A percentile compares a stretch with the other conserved stretches of the same genome.
phyloP scores from a whole-genome alignment of 2,329 filamentous ascomycete genomes.

The Apiospora sp. region DNA sequence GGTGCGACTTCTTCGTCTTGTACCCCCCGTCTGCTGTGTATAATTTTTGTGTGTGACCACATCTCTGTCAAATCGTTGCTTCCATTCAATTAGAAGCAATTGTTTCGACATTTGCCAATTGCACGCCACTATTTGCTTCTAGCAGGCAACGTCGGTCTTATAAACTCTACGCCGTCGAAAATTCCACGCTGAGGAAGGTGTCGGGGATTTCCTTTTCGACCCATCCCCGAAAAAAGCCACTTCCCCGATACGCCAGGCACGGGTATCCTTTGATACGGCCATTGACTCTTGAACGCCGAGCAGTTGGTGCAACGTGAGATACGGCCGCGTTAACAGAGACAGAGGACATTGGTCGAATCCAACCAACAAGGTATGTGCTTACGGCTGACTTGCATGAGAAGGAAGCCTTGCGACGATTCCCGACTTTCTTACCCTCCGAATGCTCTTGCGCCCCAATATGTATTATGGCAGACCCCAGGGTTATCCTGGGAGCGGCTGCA shows the following conservation, averaged over 20 bases:
- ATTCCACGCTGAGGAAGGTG: background rate
- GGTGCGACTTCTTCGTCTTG: slow-evolving; percentile 18
- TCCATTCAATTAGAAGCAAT: slow-evolving; percentile 10
- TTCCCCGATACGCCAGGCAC: background rate
- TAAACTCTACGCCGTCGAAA: slow-evolving; percentile 7
- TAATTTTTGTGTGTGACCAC: background rate
- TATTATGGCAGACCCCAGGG: background rate
- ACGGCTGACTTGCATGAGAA: background rate
- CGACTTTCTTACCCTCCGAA: slow-evolving; percentile 12
- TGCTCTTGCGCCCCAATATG: background rate
- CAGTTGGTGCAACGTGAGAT: slow-evolving; percentile 6
- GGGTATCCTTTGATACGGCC: background rate
- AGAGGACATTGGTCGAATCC: slow-evolving; percentile 3
- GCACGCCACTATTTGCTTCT: background rate
- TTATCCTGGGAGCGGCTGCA: background rate
- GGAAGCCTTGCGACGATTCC: background rate
- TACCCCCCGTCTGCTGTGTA: background rate
- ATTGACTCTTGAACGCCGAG: slow-evolving; percentile 1
- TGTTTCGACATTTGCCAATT: background rate
- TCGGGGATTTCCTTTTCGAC: background rate
- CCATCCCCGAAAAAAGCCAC: slow-evolving; percentile 21
- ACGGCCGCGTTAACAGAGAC: background rate
- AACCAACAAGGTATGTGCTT: slow-evolving; percentile 12
- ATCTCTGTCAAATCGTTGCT: background rate
- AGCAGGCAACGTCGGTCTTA: background rate